Evolutionary conservation across 495 filamentous ascomycete genomes (phyloP).

Genomic region (Aspergillus diversus): DNA sequence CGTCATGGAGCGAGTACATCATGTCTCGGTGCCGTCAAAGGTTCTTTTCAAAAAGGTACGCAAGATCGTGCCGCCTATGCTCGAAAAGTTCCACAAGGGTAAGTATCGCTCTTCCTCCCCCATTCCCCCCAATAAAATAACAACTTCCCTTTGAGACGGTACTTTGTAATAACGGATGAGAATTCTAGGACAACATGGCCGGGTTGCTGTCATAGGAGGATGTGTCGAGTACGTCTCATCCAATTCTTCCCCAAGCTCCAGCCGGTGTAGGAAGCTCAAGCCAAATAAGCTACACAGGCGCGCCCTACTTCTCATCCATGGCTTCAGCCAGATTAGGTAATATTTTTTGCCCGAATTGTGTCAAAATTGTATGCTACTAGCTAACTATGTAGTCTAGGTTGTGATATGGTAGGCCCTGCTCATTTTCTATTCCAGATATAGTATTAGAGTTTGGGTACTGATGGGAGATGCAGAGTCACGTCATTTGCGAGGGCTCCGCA

Average conservation of each 20-base stretch:
- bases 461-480: constrained; percentile 70
- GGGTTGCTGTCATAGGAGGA: constrained; percentile 92
- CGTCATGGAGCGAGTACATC: constrained; percentile 47
- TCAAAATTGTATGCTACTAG: neutral
- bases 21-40: constrained; percentile 62
- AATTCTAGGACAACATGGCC: constrained; percentile 78
- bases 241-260: neutral
- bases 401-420: constrained; percentile 68
- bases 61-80: constrained; percentile 91
- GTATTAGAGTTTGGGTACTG: constrained; percentile 16
- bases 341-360: neutral
- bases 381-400: constrained; percentile 50
- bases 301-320: constrained; percentile 97
- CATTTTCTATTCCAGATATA: neutral
- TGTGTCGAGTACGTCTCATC: constrained; percentile 69
- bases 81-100: constrained; percentile 98
- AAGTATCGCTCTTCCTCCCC: neutral
- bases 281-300: constrained; percentile 76
- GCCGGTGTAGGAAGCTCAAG: constrained; percentile 23
- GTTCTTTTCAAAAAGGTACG: constrained; percentile 80
- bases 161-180: neutral
- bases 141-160: neutral
- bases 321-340: constrained; percentile 80
- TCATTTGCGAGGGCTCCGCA: constrained; percentile 91
- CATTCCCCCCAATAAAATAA: neutral